Conservation (phyloP, 1,284 basidiomycete species). For the Schizophyllum commune region DNA sequence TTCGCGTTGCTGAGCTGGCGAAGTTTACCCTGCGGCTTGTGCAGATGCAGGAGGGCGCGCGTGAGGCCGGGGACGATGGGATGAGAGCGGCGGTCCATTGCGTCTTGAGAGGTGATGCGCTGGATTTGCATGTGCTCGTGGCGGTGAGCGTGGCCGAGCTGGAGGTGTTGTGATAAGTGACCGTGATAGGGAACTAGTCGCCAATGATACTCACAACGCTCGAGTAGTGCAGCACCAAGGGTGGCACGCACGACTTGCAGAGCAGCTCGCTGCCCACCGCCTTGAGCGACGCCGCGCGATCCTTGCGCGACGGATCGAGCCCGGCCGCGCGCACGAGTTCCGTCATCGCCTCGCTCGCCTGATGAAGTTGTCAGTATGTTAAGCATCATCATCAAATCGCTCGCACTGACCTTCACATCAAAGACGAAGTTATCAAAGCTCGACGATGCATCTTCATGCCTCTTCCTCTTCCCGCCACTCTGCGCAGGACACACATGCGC, state of each 20-base stretch:
- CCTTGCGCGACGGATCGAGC: constrained; percentile 24
- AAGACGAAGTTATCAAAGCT: constrained; percentile 40
- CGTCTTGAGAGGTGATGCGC: constrained; percentile 22
- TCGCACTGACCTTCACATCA: constrained; percentile 43
- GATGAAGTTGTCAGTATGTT: background rate
- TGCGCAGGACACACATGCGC: constrained; percentile 41
- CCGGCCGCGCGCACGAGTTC: constrained; percentile 26
- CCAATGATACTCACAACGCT: constrained; percentile 34
- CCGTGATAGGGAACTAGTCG: background rate
- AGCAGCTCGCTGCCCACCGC: constrained; percentile 26
- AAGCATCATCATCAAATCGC: background rate
- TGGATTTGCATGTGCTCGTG: constrained; percentile 46
- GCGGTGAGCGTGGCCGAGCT: constrained; percentile 57
- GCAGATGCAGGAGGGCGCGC: constrained; percentile 3
- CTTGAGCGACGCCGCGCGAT: constrained; percentile 17
- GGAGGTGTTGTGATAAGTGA: background rate
- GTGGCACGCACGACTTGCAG: constrained; percentile 46
- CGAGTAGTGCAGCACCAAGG: constrained; percentile 41
- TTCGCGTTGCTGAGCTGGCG: constrained; percentile 4
- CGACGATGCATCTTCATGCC: constrained; percentile 31
- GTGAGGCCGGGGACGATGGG: constrained; percentile 23
- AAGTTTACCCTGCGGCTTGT: background rate
- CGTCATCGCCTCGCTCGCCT: constrained; percentile 38
- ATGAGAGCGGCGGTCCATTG: constrained; percentile 10
- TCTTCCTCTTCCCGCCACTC: constrained; percentile 17